Conservation (phyloP, 352 stramenopile genomes). For the Globisporangium canariense region DNA sequence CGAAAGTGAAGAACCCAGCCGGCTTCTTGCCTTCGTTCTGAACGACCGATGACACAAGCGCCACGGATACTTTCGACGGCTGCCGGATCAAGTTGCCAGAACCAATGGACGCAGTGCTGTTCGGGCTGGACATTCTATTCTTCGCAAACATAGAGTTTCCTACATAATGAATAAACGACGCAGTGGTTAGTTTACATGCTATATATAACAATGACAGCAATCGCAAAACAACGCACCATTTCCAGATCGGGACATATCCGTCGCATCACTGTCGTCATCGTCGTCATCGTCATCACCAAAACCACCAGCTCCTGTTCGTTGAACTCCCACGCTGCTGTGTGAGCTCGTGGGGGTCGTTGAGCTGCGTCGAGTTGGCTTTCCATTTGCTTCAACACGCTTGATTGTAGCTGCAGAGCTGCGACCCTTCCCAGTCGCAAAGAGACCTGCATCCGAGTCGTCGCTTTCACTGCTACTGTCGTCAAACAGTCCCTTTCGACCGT, state of each 20-base stretch:
- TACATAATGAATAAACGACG: neutral
- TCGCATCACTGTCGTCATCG: slow-evolving; percentile 13
- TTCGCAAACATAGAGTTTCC: slow-evolving; percentile 7
- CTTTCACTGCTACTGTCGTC: slow-evolving; percentile 67
- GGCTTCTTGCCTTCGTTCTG: slow-evolving; percentile 63
- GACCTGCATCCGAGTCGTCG: slow-evolving; percentile 40
- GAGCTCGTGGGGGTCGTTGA: slow-evolving; percentile 19
- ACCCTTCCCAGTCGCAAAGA: slow-evolving; percentile 41
- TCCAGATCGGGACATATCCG: slow-evolving; percentile 12
- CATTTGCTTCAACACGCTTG: slow-evolving; percentile 3
- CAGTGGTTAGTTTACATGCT: neutral
- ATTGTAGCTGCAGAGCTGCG: slow-evolving; percentile 18
- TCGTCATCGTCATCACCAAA: slow-evolving; percentile 26
- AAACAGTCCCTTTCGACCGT: slow-evolving; percentile 67
- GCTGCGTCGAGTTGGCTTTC: slow-evolving; percentile 13
- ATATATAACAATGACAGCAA: neutral
- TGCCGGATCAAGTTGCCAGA: slow-evolving; percentile 4
- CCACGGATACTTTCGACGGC: slow-evolving; percentile 27
- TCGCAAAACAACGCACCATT: slow-evolving; percentile 6
- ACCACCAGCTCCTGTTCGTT: neutral
- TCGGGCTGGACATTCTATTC: neutral
- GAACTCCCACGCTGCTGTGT: slow-evolving; percentile 4
- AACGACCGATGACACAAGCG: slow-evolving; percentile 51
- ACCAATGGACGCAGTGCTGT: slow-evolving; percentile 9
- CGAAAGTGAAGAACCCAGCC: slow-evolving; percentile 66